These are phyloP conservation scores for Trametopsis cervina DNA, from an alignment of 768 basidiomycete species.

Conservation along the genomic window DNA sequence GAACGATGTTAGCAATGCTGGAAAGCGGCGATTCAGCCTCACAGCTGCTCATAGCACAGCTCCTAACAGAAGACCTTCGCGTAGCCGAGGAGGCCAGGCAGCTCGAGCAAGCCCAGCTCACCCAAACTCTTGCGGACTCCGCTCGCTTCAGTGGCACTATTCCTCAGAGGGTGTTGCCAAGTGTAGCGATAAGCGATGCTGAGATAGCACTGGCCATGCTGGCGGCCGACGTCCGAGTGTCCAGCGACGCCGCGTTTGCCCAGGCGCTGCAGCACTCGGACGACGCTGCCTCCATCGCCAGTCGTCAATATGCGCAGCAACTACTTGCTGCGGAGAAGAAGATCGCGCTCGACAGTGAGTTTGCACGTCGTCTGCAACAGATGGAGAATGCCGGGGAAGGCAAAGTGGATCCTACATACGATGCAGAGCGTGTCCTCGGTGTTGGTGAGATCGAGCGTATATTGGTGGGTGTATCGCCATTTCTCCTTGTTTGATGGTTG, in stretches of 20 bases:
- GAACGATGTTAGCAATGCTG: no score
- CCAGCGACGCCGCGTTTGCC: slow-evolving; percentile 27
- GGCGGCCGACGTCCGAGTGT: slow-evolving; percentile 22
- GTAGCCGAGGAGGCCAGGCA: slow-evolving; percentile 18
- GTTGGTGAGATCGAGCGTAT: slow-evolving; percentile 21
- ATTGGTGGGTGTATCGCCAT: slow-evolving; percentile 13
- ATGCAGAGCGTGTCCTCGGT: slow-evolving; percentile 29
- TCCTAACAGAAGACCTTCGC: slow-evolving; percentile 28
- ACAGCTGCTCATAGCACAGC: slow-evolving; percentile 14
- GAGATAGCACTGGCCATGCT: slow-evolving; percentile 27
- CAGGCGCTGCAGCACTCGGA: slow-evolving; percentile 26
- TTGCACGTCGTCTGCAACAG: slow-evolving; percentile 28
- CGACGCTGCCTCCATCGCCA: slow-evolving; percentile 20
- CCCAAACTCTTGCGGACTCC: slow-evolving; percentile 24
- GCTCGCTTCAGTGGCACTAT: slow-evolving; percentile 21
- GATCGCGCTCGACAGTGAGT: slow-evolving; percentile 28
- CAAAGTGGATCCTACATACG: slow-evolving; percentile 20
- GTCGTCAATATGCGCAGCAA: slow-evolving; percentile 29
- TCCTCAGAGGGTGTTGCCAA: slow-evolving; percentile 8
- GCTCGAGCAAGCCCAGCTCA: slow-evolving; percentile 29
- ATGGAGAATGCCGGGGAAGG: slow-evolving; percentile 21
- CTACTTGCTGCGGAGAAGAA: slow-evolving; percentile 33
- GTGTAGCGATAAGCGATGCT: slow-evolving; percentile 3
- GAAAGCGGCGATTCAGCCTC: neutral
- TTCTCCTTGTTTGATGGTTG: neutral